These are phyloP conservation scores for Apiotrichum mycotoxinovorans DNA, from an alignment of 1,284 basidiomycete genomes.

Conservation along the genomic window DNA sequence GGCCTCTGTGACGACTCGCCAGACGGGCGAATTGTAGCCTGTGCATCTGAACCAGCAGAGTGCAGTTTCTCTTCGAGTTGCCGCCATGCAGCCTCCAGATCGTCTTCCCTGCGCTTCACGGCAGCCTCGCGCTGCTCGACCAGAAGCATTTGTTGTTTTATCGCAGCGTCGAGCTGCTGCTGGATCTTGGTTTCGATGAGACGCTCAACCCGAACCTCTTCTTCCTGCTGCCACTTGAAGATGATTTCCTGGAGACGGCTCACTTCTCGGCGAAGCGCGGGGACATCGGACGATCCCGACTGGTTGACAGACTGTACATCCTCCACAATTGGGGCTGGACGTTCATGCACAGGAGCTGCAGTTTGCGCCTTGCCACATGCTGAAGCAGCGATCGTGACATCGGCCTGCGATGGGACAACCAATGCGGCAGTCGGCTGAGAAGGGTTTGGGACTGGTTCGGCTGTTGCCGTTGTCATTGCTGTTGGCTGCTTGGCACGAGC, in stretches of 20 bases:
- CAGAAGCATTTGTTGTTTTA: not conserved
- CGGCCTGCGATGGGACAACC: not conserved
- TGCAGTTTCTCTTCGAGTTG: not conserved
- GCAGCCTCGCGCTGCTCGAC: conserved; percentile 15
- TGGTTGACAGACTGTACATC: too few relatives aligned
- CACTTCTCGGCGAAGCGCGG: not conserved
- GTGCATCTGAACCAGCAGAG: not conserved
- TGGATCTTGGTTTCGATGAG: conserved; percentile 1
- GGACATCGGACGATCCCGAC: not conserved
- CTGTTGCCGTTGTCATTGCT: not conserved
- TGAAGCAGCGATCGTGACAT: too few relatives aligned
- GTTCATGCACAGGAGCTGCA: too few relatives aligned
- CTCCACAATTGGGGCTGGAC: not conserved
- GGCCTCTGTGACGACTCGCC: not conserved
- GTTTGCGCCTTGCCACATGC: too few relatives aligned
- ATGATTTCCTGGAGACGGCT: not conserved
- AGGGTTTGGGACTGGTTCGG: too few relatives aligned
- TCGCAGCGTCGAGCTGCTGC: not conserved
- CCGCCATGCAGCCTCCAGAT: conserved; percentile 8
- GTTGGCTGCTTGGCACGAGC: not conserved
- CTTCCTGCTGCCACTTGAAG: not conserved
- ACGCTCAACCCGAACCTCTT: not conserved
- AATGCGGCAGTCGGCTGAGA: not conserved
- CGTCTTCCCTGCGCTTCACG: conserved; percentile 22
- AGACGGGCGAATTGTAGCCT: too few relatives aligned